Conservation (phyloP, 441 rosid species). For the Iberis amara region DNA sequence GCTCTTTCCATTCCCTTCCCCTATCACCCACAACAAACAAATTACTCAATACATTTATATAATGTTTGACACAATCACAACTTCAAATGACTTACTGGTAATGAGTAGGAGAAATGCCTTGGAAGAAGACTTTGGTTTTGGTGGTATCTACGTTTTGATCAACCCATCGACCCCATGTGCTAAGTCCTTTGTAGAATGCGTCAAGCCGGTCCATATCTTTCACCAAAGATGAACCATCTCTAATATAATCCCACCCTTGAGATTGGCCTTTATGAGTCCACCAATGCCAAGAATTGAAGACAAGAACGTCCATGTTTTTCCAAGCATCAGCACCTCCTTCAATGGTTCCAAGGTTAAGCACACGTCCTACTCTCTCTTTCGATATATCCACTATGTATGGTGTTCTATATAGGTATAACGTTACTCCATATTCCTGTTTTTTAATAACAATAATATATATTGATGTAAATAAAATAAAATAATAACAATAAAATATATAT, state of each 20-base stretch:
- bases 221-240: slow-evolving; percentile 35
- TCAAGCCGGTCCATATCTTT: slow-evolving; percentile 52
- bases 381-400: slow-evolving; percentile 62
- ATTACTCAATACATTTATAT: neutral
- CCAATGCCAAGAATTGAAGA: slow-evolving; percentile 76
- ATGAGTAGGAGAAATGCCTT: slow-evolving; percentile 69
- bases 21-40: slow-evolving; percentile 26
- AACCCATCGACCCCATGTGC: slow-evolving; percentile 61
- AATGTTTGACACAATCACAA: neutral
- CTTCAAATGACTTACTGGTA: slow-evolving; percentile 42
- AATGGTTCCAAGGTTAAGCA: slow-evolving; percentile 44
- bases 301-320: slow-evolving; percentile 53
- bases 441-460: no score
- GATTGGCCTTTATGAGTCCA: slow-evolving; percentile 57
- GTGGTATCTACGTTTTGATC: slow-evolving; percentile 43
- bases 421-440: slow-evolving; percentile 50
- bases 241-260: slow-evolving; percentile 52
- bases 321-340: slow-evolving; percentile 42
- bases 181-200: slow-evolving; percentile 49
- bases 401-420: slow-evolving; percentile 44
- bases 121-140: slow-evolving; percentile 53
- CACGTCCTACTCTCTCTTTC: slow-evolving; percentile 37
- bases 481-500: no score
- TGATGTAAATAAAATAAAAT: no score
- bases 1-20: slow-evolving; percentile 57